phyloP scores from a whole-genome alignment of 352 stramenopile genomes.

The Lagenidium sp. region DNA sequence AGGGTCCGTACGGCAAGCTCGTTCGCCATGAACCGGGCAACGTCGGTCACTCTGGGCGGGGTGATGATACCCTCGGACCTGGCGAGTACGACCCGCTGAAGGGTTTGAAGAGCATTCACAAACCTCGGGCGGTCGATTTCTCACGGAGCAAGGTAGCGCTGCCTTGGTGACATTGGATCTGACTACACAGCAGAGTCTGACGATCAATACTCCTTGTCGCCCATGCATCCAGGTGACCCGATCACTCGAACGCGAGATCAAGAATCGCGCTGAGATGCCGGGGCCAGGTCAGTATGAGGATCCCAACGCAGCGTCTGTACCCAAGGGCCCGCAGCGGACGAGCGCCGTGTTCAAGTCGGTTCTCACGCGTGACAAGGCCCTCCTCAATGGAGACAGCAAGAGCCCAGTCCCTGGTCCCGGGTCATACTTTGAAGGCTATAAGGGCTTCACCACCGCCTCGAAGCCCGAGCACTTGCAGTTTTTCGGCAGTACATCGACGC shows the following conservation, averaged over 20 bases:
- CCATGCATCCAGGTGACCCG: conserved; percentile 22
- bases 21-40: conserved; percentile 52
- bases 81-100: conserved; percentile 66
- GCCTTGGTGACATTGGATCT: no score
- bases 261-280: conserved; percentile 35
- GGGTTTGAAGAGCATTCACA: conserved; percentile 59
- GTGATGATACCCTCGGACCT: conserved; percentile 50
- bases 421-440: conserved; percentile 38
- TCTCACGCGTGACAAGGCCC: conserved; percentile 40
- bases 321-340: conserved; percentile 33
- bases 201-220: no score
- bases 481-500: conserved; percentile 66
- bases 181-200: no score
- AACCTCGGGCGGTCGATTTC: conserved; percentile 55
- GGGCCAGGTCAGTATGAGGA: conserved; percentile 57
- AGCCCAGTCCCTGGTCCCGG: conserved; percentile 52
- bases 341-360: conserved; percentile 70
- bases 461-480: conserved; percentile 76
- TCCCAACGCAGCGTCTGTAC: conserved; percentile 7
- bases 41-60: conserved; percentile 40
- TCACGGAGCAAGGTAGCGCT: conserved; percentile 43
- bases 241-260: conserved; percentile 56
- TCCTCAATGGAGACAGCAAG: conserved; percentile 13
- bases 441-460: conserved; percentile 25
- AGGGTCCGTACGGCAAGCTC: conserved; percentile 61